Base-by-base conservation (phyloP, 768 basidiomycete species). In the Russula foetens region DNA sequence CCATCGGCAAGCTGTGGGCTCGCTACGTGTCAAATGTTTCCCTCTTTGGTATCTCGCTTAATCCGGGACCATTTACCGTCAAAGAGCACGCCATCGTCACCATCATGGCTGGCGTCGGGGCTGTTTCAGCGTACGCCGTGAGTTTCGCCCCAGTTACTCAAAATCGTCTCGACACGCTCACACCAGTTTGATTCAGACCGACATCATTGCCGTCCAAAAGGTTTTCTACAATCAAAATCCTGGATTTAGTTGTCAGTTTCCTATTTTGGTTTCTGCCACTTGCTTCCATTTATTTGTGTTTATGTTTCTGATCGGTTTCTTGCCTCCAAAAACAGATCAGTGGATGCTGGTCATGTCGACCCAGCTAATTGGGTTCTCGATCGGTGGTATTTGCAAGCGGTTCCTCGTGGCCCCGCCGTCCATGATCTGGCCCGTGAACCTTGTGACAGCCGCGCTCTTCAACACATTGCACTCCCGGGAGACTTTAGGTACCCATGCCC, bases 1-100 rank as follows among this genome's bases (percentile, higher is more conserved):
- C 87, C 12, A 54, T 85, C 47, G 84, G 85, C 39, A 78, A 81
- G 47, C 69, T 77, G 5, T 85, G 83, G 81, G 85, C 83, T 8
- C 71, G 74, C 24, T 62, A 79, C 31, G 29, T 86, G 15, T 84
- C 84, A 14, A 76, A 79, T 59, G 69, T 79, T 69, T 79, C 73
- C 52, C 70, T 85, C n/a, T 77, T 84, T 47, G 84, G 84, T 5
- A 31, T 77, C 7, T 67, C 75, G 2, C 64, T 86, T 43, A 86
- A 86, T 66, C 84, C 84, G 12, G 88, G 88, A 24, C 84, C 81
- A 1, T 90, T 88, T 75, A 79, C 79, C 2, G 81, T 89, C 68
- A 90, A 90, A 72, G 88, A 89, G 69, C 84, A 85, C 72, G 84
- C 84, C 29, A 65, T 80, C 53, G 75, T 78, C 60, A 73, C 67